Percentiles rank a stretch among this genome's conserved stretches.
Evolutionary conservation across 2,329 filamentous ascomycete genomes (phyloP).

Genomic region (Aspergillus melleus): DNA sequence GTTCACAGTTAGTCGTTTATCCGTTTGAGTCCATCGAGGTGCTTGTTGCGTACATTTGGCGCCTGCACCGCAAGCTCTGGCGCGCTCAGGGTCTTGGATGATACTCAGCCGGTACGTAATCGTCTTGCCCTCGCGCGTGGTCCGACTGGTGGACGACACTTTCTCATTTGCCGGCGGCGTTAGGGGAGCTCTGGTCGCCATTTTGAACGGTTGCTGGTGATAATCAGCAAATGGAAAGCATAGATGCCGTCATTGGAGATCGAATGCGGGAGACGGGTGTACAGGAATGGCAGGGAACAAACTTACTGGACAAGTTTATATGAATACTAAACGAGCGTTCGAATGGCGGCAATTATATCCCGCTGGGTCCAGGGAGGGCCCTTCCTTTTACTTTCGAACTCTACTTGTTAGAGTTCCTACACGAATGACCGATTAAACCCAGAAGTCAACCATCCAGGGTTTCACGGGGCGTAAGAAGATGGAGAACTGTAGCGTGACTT

Average conservation of each 20-base stretch:
- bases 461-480: neutral
- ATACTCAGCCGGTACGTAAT: slow-evolving; percentile 82
- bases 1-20: slow-evolving; percentile 15
- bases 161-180: slow-evolving; percentile 56
- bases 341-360: neutral
- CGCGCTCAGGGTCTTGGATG: slow-evolving; percentile 90
- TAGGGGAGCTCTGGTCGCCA: slow-evolving; percentile 41
- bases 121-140: slow-evolving; percentile 72
- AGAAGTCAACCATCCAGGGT: neutral
- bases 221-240: neutral
- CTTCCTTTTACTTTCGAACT: neutral
- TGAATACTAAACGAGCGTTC: neutral
- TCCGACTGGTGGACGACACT: slow-evolving; percentile 52
- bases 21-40: neutral
- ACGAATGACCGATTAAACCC: neutral
- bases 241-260: neutral
- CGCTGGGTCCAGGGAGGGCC: too few relatives aligned
- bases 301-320: neutral
- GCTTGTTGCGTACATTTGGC: slow-evolving; percentile 73
- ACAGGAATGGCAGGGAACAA: neutral
- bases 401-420: neutral
- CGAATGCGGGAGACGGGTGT: neutral
- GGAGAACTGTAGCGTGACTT: neutral
- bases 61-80: slow-evolving; percentile 90
- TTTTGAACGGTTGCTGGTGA: slow-evolving; percentile 25